A percentile compares a stretch with the other conserved stretches of the same genome.
phyloP scores from a whole-genome alignment of 768 basidiomycete species.

The Naematelia encephala region DNA sequence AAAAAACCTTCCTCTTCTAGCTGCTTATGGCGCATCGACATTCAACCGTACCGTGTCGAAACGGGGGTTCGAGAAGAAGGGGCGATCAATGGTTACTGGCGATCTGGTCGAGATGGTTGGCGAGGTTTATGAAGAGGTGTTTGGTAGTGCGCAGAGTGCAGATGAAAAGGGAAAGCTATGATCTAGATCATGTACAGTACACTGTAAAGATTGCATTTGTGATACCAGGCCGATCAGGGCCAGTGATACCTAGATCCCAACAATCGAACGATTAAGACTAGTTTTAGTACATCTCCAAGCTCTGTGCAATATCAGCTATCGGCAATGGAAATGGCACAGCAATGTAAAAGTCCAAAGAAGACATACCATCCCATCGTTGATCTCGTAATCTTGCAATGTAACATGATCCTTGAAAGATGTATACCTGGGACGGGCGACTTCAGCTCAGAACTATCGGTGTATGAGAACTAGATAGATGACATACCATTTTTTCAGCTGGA shows the following conservation, averaged over 20 bases:
- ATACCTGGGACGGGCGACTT: slow-evolving; percentile 67
- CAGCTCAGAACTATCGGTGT: neutral
- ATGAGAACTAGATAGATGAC: slow-evolving; percentile 40
- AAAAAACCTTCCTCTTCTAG: slow-evolving; percentile 67
- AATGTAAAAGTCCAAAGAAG: neutral
- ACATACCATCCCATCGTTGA: slow-evolving; percentile 52
- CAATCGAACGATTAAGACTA: too few species aligned
- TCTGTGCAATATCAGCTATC: slow-evolving; percentile 24
- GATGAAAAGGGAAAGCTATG: slow-evolving; percentile 14
- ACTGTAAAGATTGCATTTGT: too few species aligned
- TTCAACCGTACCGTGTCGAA: slow-evolving; percentile 81
- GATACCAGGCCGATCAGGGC: too few species aligned
- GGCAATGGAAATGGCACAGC: neutral
- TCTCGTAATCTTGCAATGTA: slow-evolving; percentile 51
- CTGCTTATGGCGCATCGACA: slow-evolving; percentile 80
- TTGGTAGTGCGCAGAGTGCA: slow-evolving; percentile 52
- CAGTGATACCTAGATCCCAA: too few species aligned
- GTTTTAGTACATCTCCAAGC: slow-evolving; percentile 50
- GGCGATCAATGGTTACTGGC: slow-evolving; percentile 75
- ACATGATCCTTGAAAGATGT: slow-evolving; percentile 88
- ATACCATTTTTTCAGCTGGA: slow-evolving; percentile 94
- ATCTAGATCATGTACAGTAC: too few species aligned
- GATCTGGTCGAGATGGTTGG: slow-evolving; percentile 65
- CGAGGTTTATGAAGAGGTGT: slow-evolving; percentile 67
- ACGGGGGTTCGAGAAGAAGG: slow-evolving; percentile 69